Base-by-base conservation (phyloP, 805 yeast species). In the Candida golubevii region DNA sequence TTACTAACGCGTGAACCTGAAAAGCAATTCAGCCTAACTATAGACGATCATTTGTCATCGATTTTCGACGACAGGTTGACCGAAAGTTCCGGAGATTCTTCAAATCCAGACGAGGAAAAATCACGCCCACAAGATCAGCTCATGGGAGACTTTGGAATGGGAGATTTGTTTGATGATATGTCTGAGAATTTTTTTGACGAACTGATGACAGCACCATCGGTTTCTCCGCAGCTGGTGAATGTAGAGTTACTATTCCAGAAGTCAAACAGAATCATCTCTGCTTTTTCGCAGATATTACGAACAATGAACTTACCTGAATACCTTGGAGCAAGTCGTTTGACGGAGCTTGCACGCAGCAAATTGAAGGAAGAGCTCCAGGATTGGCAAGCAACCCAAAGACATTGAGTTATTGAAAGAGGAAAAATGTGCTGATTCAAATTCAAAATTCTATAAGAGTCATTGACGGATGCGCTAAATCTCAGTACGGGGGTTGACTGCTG, bases 101-200 rank as follows among this genome's bases (percentile, higher is more conserved):
- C 23, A 18, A 18, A 18, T 18, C 18, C 35, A 12, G 30, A 41
- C 6, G 45, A 36, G 7, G 47, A 44, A 4, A 18, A 26, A n/a
- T 41, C 43, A 8, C 40, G 33, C 36, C 28, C 43, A 14, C 45
- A 42, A 14, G 49, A 44, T 10, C 51, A 48, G 23, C 38, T 46
- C 29, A 41, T 46, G 49, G 44, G 44, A 3, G 57, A 48, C 32
- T 50, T 47, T 27, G 57, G 47, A n/a, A 54, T 53, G 49, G 56
- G 49, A 35, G 57, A 50, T 35, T 39, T 54, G 27, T 54, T 54
- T 39, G 48, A 51, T 35, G 57, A 51, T 31, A 47, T 47, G 45
- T 35, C 49, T 10, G 53, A 46, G 9, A 51, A 44, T 34, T 44
- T 53, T 8, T 53, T 53, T 26, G 53, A 37, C 26, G 50, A 47